These are phyloP conservation scores for Phanerochaete sordida DNA, from an alignment of 768 basidiomycete species.

Conservation along the genomic window DNA sequence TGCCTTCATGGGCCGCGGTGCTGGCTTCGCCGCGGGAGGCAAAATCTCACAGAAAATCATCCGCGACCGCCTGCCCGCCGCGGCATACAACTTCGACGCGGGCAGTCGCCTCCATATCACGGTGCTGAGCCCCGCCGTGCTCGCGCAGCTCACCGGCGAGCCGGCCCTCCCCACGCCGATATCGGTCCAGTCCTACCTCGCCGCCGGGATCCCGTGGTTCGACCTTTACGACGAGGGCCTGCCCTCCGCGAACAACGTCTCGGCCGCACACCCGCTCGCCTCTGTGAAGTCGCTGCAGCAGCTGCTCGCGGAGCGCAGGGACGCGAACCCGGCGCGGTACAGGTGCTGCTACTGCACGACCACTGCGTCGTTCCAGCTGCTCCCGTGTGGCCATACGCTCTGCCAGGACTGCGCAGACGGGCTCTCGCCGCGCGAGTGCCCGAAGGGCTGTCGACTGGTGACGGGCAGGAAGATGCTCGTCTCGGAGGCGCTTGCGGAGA, in stretches of 20 bases:
- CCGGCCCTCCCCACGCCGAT: neutral
- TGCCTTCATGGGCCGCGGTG: neutral
- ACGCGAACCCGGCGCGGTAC: too few relatives aligned
- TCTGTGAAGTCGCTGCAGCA: too few relatives aligned
- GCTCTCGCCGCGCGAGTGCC: neutral
- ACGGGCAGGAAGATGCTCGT: neutral
- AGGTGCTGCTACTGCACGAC: neutral
- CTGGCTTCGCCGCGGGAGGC: slow-evolving; percentile 9
- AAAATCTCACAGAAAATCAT: neutral
- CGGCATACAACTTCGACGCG: slow-evolving; percentile 1
- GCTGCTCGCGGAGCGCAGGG: too few relatives aligned
- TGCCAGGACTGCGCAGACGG: slow-evolving; percentile 1
- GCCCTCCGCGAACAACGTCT: neutral
- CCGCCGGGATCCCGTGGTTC: neutral
- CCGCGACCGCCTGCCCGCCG: neutral
- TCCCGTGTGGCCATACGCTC: neutral
- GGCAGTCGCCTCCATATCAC: slow-evolving; percentile 13
- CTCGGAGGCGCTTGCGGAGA: neutral
- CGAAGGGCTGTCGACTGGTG: neutral
- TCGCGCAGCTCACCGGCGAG: neutral
- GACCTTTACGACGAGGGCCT: neutral
- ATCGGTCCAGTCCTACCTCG: neutral
- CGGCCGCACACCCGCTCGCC: neutral
- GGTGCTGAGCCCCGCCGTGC: slow-evolving; percentile 13
- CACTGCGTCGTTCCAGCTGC: neutral